These are phyloP conservation scores for Athelia sp. DNA, from an alignment of 1,284 basidiomycete species.

Conservation along the genomic window DNA sequence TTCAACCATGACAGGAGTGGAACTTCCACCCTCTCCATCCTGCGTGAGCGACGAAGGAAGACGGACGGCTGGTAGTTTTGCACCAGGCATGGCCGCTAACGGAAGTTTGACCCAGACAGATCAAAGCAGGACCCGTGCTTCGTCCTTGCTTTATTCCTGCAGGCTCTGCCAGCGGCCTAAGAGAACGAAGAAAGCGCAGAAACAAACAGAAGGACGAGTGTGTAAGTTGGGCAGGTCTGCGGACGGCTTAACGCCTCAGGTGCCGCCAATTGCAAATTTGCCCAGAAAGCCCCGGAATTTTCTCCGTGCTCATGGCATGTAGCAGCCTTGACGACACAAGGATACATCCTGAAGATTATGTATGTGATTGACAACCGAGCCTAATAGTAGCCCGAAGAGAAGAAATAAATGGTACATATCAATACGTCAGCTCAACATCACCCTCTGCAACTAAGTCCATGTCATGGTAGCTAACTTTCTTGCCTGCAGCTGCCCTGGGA, in stretches of 20 bases:
- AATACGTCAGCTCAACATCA: constrained; percentile 76
- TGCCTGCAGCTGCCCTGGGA: constrained; percentile 77
- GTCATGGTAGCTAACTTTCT: constrained; percentile 81
- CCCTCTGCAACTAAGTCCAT: constrained; percentile 87
- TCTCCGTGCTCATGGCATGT: no score
- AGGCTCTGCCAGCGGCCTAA: no score
- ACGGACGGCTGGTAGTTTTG: constrained; percentile 30
- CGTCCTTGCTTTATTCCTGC: not conserved
- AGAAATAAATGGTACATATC: constrained; percentile 21
- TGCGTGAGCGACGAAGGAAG: constrained; percentile 22
- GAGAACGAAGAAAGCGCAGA: no score
- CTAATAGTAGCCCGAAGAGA: not conserved
- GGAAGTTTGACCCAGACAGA: not conserved
- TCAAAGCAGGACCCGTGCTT: not conserved
- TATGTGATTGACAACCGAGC: not conserved
- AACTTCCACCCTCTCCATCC: constrained; percentile 10
- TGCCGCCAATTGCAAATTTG: not conserved
- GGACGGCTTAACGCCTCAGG: not conserved
- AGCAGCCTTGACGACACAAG: no score
- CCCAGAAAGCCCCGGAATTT: no score
- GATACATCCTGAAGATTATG: not conserved
- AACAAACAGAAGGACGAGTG: no score
- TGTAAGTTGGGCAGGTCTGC: no score
- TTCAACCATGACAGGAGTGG: constrained; percentile 29
- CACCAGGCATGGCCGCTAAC: constrained; percentile 18